Evolutionary conservation across 371 early-diverging fungal genomes (phyloP), one percentile per base, ranked within the genome.

Genomic region (Mortierella sp.): DNA sequence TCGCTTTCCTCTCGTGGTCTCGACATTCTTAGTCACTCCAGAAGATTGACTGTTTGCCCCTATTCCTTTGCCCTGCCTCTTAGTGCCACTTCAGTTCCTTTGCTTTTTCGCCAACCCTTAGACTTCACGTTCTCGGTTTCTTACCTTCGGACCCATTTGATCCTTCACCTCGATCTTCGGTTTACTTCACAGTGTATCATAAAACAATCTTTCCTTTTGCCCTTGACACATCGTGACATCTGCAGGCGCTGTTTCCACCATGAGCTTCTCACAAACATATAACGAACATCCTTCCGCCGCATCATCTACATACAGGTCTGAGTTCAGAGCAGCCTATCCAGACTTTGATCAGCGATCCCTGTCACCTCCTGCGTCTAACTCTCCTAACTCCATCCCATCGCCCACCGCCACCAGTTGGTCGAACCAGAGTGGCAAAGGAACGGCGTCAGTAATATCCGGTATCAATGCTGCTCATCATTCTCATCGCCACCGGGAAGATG

Each of bases 241-340:
- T 50, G 27, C 27, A 41, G 31, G 27, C 23, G 26, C 14, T n/a
- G n/a, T 27, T 14, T 32, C 24, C 27, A 59, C 37, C 52, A 63
- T 62, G 60, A 62, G 58, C 44, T 14, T 60, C 47, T 50, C 60
- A 59, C 71, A 71, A 56, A 21, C 59, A 39, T 56, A 37, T 28
- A 57, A 56, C 61, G 48, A 52, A 47, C 53, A 70, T 57, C 55
- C 50, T 55, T 59, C 71, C 24, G 27, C 58, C 21, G 30, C 46
- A 46, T 48, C 64, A 48, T 52, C 27, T 44, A 34, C 37, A 34
- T 70, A 27, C 64, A 71, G 71, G 64, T 64, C 71, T 31, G 56
- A 59, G 12, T 60, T 58, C 44, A 59, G 59, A 39, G 51, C 56
- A 28, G 30, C 61, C 14, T 68, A 55, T 31, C 30, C 57, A 6